phyloP scores from a whole-genome alignment of 1,284 basidiomycete genomes.

The Sutorius eximius region DNA sequence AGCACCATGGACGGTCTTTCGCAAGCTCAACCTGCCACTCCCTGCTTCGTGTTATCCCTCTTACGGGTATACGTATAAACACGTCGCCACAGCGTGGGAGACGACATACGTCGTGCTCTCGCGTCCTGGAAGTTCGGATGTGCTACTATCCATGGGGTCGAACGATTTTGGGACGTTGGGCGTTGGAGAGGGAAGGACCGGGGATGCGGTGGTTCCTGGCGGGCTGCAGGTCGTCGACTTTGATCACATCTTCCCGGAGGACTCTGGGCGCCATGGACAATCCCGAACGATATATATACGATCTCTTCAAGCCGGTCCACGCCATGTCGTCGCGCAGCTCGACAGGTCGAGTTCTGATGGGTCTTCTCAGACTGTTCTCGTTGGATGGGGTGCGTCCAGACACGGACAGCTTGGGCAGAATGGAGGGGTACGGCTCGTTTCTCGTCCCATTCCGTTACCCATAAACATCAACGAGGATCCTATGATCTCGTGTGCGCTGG shows the following conservation, averaged over 20 bases:
- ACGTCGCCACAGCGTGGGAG: conserved; percentile 76
- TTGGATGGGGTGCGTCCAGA: conserved; percentile 82
- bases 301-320: conserved; percentile 63
- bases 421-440: conserved; percentile 17
- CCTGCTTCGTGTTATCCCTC: conserved; percentile 29
- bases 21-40: conserved; percentile 44
- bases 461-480: conserved; percentile 27
- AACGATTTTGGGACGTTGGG: conserved; percentile 85
- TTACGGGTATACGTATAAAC: conserved; percentile 39
- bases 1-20: conserved; percentile 42
- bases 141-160: conserved; percentile 77
- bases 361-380: conserved; percentile 36
- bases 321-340: conserved; percentile 63
- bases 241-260: conserved; percentile 37
- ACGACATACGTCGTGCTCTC: conserved; percentile 71
- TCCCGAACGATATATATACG: conserved; percentile 33
- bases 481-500: conserved; percentile 50
- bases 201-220: conserved; percentile 1
- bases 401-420: conserved; percentile 72
- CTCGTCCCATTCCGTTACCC: conserved; percentile 26
- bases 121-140: conserved; percentile 45
- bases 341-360: neutral
- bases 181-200: conserved; percentile 34
- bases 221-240: conserved; percentile 47
- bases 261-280: conserved; percentile 16